Evolutionary conservation across 495 filamentous ascomycete genomes (phyloP).

Genomic region (Articulospora tetracladia): DNA sequence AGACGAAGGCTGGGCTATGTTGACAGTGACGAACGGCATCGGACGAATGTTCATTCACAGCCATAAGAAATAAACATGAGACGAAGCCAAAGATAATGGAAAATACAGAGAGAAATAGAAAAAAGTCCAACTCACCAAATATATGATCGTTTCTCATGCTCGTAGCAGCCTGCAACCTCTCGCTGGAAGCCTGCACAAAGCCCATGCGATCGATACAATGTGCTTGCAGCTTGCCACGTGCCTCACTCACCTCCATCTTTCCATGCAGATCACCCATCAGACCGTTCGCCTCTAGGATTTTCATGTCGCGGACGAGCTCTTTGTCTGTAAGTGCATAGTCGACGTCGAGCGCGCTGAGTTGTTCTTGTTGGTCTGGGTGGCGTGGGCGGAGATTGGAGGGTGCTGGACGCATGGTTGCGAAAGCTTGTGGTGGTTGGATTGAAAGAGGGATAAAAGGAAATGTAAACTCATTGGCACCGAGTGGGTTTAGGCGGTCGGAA

Average conservation of each 20-base stretch:
- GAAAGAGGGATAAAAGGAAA: background rate
- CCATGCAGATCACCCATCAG: background rate
- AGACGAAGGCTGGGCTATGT: background rate
- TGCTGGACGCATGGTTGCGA: background rate
- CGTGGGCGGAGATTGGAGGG: background rate
- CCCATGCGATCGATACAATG: slow-evolving; percentile 10
- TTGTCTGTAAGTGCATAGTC: background rate
- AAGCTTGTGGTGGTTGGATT: background rate
- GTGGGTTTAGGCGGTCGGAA: background rate
- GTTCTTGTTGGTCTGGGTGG: background rate
- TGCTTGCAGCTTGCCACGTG: background rate
- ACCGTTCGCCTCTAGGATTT: background rate
- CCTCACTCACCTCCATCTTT: background rate
- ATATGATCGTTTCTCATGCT: slow-evolving; percentile 9
- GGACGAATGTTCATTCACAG: background rate
- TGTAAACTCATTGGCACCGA: background rate
- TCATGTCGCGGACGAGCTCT: background rate
- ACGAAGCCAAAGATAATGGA: background rate
- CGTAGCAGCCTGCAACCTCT: slow-evolving; percentile 16
- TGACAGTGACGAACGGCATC: background rate
- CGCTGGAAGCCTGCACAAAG: slow-evolving; percentile 3
- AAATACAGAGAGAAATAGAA: background rate
- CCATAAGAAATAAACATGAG: background rate
- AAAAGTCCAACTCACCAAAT: slow-evolving; percentile 11
- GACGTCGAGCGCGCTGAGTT: background rate